These are phyloP conservation scores for Clavispora fructus DNA, from an alignment of 805 yeast genomes.

Conservation along the genomic window DNA sequence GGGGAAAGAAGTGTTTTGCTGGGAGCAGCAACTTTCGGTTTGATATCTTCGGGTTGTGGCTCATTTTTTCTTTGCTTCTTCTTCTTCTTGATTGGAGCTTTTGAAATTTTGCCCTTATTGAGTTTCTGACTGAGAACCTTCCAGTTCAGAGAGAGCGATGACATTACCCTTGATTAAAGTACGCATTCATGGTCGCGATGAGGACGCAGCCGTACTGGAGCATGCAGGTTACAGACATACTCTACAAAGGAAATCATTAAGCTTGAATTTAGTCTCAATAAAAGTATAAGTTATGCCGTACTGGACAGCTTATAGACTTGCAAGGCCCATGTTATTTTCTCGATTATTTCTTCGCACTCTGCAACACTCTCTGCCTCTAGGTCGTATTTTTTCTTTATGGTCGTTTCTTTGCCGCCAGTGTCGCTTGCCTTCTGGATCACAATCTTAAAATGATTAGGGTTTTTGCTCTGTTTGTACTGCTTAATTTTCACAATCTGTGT, in stretches of 20 bases:
- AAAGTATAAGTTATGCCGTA: background rate
- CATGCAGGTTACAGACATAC: background rate
- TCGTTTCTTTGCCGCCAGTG: constrained; percentile 42
- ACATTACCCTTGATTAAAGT: background rate
- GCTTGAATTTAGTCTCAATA: too few relatives aligned
- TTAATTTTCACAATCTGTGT: constrained; percentile 71
- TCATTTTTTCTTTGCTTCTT: background rate
- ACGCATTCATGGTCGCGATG: background rate
- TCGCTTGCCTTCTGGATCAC: constrained; percentile 45
- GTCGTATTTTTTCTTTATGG: constrained; percentile 77
- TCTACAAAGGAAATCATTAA: too few relatives aligned
- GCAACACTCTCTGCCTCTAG: constrained; percentile 63
- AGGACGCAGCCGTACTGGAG: background rate
- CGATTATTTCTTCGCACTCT: constrained; percentile 71
- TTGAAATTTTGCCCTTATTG: constrained; percentile 1
- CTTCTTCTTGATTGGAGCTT: background rate
- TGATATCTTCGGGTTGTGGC: background rate
- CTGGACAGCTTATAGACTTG: constrained; percentile 44
- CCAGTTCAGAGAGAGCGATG: constrained; percentile 20
- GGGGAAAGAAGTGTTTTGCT: constrained; percentile 1
- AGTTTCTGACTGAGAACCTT: constrained; percentile 12
- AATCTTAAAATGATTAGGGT: constrained; percentile 76
- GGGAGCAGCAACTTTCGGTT: background rate
- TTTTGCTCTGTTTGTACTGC: constrained; percentile 57
- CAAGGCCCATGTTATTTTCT: constrained; percentile 56